Conservation (phyloP, 2,329 filamentous ascomycete genomes). For the Ophiosphaerella narmari region DNA sequence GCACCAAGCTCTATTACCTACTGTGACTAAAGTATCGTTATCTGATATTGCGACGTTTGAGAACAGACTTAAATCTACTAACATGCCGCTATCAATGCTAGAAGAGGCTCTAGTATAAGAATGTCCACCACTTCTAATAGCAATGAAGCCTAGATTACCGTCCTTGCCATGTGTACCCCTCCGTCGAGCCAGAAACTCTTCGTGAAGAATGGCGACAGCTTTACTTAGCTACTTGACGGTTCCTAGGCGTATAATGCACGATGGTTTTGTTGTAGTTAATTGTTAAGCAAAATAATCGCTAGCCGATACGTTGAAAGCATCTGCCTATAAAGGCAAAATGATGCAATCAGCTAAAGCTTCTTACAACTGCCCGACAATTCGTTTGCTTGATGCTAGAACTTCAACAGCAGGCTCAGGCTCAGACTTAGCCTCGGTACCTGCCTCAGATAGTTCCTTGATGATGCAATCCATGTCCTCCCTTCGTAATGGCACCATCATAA, state of each 20-base stretch:
- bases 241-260: conserved; percentile 3
- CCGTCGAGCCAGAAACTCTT: conserved; percentile 6
- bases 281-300: conserved; percentile 6
- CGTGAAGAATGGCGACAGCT: conserved; percentile 3
- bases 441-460: conserved; percentile 1
- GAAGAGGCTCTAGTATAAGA: conserved; percentile 2
- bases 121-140: conserved; percentile 4
- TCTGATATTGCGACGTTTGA: conserved; percentile 2
- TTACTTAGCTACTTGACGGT: conserved; percentile 4
- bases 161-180: neutral
- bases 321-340: conserved; percentile 1
- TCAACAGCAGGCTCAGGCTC: neutral
- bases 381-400: conserved; percentile 6
- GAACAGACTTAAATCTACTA: conserved; percentile 5
- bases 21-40: neutral
- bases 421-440: neutral
- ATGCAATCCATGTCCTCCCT: conserved; percentile 3
- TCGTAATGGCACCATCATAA: conserved; percentile 2
- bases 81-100: conserved; percentile 6
- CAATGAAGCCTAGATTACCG: conserved; percentile 1
- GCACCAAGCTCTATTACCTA: too few species aligned
- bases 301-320: conserved; percentile 3
- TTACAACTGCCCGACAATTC: conserved; percentile 1
- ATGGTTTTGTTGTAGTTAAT: conserved; percentile 1
- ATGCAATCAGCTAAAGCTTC: conserved; percentile 3